Evolutionary conservation across 2,329 filamentous ascomycete genomes (phyloP).

Genomic region (Epichloe coenophiala): DNA sequence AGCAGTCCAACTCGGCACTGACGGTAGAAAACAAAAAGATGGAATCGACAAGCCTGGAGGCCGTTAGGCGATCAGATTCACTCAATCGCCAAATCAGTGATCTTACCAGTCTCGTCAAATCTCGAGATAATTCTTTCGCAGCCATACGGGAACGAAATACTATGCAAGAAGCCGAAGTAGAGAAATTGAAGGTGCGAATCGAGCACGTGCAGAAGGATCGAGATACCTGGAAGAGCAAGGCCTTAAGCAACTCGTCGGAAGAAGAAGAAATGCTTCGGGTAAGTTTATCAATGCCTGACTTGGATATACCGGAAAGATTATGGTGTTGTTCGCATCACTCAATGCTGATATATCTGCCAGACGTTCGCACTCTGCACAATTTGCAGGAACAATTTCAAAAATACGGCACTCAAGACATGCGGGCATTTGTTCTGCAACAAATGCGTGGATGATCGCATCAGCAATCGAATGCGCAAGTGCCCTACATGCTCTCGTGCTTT

Average conservation of each 20-base stretch:
- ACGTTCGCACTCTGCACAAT: constrained; percentile 61
- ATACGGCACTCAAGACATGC: constrained; percentile 84
- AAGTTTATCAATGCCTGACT: constrained; percentile 27
- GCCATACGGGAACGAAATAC: constrained; percentile 42
- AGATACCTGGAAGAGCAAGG: constrained; percentile 75
- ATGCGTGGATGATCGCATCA: constrained; percentile 80
- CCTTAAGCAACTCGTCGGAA: constrained; percentile 64
- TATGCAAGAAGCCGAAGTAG: constrained; percentile 59
- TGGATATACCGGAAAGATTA: too few species aligned
- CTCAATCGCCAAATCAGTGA: constrained; percentile 65
- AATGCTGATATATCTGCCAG: constrained; percentile 15
- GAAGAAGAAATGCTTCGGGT: constrained; percentile 80
- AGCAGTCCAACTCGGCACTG: constrained; percentile 60
- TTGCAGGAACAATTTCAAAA: constrained; percentile 86
- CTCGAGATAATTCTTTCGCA: constrained; percentile 53
- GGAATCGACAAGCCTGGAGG: constrained; percentile 59
- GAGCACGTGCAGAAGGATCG: constrained; percentile 71
- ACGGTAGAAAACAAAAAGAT: constrained; percentile 60
- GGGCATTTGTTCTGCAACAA: constrained; percentile 88
- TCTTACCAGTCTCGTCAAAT: constrained; percentile 57
- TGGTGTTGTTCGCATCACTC: neutral
- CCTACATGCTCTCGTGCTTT: constrained; percentile 89
- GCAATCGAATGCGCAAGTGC: constrained; percentile 86
- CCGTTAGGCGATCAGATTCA: constrained; percentile 54
- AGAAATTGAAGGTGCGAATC: constrained; percentile 64